Evolutionary conservation across 1,284 basidiomycete species (phyloP), one percentile per base, ranked within the genome.

Genomic region (Mycocalia duriaeana): DNA sequence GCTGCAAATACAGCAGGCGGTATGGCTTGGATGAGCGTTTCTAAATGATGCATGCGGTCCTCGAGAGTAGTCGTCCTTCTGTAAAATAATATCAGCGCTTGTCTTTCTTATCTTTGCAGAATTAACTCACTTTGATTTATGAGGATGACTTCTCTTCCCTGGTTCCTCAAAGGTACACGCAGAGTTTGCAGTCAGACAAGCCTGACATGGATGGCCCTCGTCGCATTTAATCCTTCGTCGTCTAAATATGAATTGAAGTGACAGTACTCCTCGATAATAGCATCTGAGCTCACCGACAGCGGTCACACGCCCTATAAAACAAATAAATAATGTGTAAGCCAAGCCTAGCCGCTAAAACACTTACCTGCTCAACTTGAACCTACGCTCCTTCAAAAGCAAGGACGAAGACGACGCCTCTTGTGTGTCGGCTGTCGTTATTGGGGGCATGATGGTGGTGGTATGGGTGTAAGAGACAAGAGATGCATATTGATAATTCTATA

Each of bases 81-180:
- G 55, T 49, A 28, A 47, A 46, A 37, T n/a, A 20, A 39, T 19
- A 26, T 36, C 22, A 43, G 40, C 46, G 23, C 25, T 18, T 13
- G 5, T 5, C 23, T 7, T 34, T 31, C 19, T 44, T n/a, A 11
- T 44, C 2, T 35, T 25, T 34, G 13, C 13, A 44, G 46, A 44
- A 46, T 41, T 28, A 25, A 67, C 81, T 54, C 56, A 87, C 85
- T 87, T 89, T 56, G 87, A 89, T 64, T 89, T 90, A 67, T 89
- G 86, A 26, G 87, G 84, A 59, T 89, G 85, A 1, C 82, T 85
- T 50, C 87, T 72, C 67, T 90, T 90, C 2, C 87, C 86, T 3
- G 85, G 84, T 64, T 90, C 87, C 63, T 90, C 87, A 56, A 90
- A 90, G 0, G 88, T 90, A 54, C 87, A 90, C 8, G 85, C 68